A percentile compares a stretch with the other conserved stretches of the same genome.
Evolutionary conservation across 2,329 filamentous ascomycete species (phyloP).

Genomic region (Colletotrichum sidae): DNA sequence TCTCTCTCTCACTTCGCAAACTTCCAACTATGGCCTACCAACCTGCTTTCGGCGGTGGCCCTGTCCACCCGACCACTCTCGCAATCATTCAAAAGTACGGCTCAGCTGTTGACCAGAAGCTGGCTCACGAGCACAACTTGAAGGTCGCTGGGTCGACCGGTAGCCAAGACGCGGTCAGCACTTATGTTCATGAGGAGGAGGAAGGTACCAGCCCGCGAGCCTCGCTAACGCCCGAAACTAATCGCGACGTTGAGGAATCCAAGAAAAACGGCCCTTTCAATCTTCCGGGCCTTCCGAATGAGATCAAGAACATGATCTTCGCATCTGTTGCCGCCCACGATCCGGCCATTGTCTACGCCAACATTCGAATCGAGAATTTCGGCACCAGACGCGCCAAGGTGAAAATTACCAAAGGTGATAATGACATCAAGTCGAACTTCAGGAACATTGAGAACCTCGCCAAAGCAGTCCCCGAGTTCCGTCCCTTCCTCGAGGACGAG

Average conservation of each 20-base stretch:
- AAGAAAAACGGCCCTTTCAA: neutral
- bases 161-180: too few species aligned
- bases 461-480: neutral
- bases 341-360: neutral
- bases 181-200: too few species aligned
- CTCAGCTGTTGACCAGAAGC: too few species aligned
- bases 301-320: constrained; percentile 6
- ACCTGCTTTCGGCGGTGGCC: too few species aligned
- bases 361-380: neutral
- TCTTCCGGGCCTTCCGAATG: neutral
- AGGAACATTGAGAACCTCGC: neutral
- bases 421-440: neutral
- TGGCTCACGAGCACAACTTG: too few species aligned
- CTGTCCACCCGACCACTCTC: too few species aligned
- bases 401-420: neutral
- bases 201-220: too few species aligned
- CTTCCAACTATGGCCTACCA: too few species aligned
- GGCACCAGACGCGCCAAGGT: neutral
- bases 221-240: too few species aligned
- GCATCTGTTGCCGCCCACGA: neutral
- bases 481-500: constrained; percentile 36
- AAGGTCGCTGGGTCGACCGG: too few species aligned
- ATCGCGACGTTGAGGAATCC: neutral
- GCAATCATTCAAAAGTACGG: too few species aligned
- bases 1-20: too few species aligned